These are phyloP conservation scores for Lavandula angustifolia DNA, from an alignment of 257 asterid species.

Conservation along the genomic window DNA sequence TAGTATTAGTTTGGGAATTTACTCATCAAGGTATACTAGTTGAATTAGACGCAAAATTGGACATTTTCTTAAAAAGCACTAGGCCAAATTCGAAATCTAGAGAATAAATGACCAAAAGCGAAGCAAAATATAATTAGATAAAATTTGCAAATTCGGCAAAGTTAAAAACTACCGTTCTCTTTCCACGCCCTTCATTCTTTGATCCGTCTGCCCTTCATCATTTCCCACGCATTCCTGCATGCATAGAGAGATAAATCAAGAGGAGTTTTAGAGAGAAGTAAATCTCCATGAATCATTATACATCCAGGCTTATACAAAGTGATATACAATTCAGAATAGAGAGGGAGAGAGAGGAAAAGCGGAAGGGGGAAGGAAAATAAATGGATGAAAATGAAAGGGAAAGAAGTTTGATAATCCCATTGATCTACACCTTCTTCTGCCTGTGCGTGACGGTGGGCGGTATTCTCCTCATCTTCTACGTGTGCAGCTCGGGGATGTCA, in stretches of 20 bases:
- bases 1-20: too few relatives aligned
- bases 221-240: conserved; percentile 11
- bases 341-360: not conserved
- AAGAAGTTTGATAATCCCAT: conserved; percentile 50
- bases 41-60: too few relatives aligned
- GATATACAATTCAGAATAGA: not conserved
- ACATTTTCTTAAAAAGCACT: too few relatives aligned
- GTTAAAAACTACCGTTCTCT: conserved; percentile 22
- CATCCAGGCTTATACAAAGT: too few relatives aligned
- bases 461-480: conserved; percentile 49
- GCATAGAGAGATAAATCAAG: too few relatives aligned
- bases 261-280: not conserved
- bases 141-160: not conserved
- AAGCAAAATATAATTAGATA: not conserved
- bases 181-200: conserved; percentile 31
- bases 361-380: conserved; percentile 14
- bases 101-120: too few relatives aligned
- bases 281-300: too few relatives aligned
- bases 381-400: conserved; percentile 55
- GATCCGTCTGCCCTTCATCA: conserved; percentile 30
- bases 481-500: conserved; percentile 45
- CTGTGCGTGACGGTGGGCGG: conserved; percentile 63
- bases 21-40: too few relatives aligned
- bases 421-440: conserved; percentile 55
- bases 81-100: too few relatives aligned